Evolutionary conservation across 805 yeast species (phyloP).

Genomic region (Spencermartinsiella europaea): DNA sequence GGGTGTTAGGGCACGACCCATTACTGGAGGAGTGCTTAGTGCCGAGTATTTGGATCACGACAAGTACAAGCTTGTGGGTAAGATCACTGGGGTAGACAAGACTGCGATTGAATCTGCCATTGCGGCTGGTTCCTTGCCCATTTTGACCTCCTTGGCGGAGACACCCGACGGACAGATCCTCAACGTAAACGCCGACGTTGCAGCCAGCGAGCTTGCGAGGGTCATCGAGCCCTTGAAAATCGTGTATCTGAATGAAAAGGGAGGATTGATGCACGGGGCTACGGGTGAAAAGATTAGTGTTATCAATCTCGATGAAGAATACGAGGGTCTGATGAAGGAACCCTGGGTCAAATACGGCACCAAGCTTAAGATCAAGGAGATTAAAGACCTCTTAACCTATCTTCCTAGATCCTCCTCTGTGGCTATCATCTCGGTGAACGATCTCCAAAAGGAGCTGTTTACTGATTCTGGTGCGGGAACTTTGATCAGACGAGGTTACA

Average conservation of each 20-base stretch:
- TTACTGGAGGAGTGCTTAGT: slow-evolving; percentile 93
- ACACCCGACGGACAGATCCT: slow-evolving; percentile 94
- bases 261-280: slow-evolving; percentile 90
- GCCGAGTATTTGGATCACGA: slow-evolving; percentile 89
- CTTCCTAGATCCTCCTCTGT: slow-evolving; percentile 97
- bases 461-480: slow-evolving; percentile 99
- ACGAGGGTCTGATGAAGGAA: slow-evolving; percentile 82
- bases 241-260: slow-evolving; percentile 94
- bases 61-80: slow-evolving; percentile 90
- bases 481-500: slow-evolving; percentile 94
- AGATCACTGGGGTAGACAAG: slow-evolving; percentile 79
- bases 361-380: slow-evolving; percentile 92
- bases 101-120: slow-evolving; percentile 90
- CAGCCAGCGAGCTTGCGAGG: slow-evolving; percentile 96
- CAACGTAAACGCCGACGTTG: slow-evolving; percentile 97
- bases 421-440: slow-evolving; percentile 92
- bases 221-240: slow-evolving; percentile 96
- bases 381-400: slow-evolving; percentile 87
- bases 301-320: slow-evolving; percentile 95
- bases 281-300: slow-evolving; percentile 85
- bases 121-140: slow-evolving; percentile 94
- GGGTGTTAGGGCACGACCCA: slow-evolving; percentile 98
- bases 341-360: slow-evolving; percentile 99
- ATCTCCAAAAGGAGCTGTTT: slow-evolving; percentile 92
- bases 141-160: slow-evolving; percentile 93